Base-by-base conservation (phyloP, 1,284 basidiomycete genomes). In the Malassezia arunalokei region DNA sequence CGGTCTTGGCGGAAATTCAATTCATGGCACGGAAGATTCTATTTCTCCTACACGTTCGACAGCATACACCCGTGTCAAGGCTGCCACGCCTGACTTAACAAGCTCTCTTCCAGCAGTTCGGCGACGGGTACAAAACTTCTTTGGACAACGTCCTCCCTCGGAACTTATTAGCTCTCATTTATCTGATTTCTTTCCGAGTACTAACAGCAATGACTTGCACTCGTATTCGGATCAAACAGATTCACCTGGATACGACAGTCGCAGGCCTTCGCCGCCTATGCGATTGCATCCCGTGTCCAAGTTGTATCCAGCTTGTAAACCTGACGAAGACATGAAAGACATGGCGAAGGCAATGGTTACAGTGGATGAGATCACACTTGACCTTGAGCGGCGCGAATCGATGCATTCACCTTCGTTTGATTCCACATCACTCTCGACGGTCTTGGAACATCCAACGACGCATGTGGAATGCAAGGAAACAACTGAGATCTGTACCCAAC, bases 131-230 rank as follows among this genome's bases (percentile, higher is more conserved):
- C 87, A 89, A 75, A 92, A 91, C 78, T 99, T 98, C 79, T 92
- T 95, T 65, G 94, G 92, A 8, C 92, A 96, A 68, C 85, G 94
- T 41, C 94, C 94, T 0, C 90, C 94, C 0, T 88, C 85, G 71
- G 92, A 98, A 74, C 81, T 98, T 62, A 98, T 98, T 76, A 88
- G 90, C 30, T 92, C 80, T n/a, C 90, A 98, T 71, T 75, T 98
- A 40, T 83, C 86, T 17, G 91, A 95, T 55, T 99, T 87, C 77
- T 99, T 99, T 81, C 94, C 92, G 1, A 80, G 81, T 55, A 85
- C 88, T 1, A 87, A 94, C 76, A 88, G 86, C 76, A 88, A 57
- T 38, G 65, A 68, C 7, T 54, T 72, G 42, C 65, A 68, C 53
- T 57, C 41, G 11, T 38, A 49, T 40, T 43, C 52, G 38, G 31